Percentiles rank a stretch among this genome's conserved stretches.
phyloP scores from a whole-genome alignment of 2,329 filamentous ascomycete species.

The Hypoxylon sp. region DNA sequence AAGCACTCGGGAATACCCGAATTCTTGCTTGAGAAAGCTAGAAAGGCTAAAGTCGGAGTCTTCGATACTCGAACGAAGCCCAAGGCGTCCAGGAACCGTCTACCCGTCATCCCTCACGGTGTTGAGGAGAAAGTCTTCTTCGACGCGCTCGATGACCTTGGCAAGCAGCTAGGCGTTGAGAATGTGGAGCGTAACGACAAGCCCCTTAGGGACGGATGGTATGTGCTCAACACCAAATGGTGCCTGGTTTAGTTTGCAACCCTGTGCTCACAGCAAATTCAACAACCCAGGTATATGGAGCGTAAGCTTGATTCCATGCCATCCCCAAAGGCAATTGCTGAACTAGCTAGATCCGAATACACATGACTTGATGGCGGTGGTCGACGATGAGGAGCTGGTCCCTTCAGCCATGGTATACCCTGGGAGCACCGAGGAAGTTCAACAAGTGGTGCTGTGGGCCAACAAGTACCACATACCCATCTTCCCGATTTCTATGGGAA shows the following conservation, averaged over 20 bases:
- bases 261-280: conserved; percentile 1
- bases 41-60: conserved; percentile 45
- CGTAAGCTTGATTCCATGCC: conserved; percentile 27
- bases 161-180: conserved; percentile 46
- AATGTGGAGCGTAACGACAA: conserved; percentile 53
- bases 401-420: conserved; percentile 52
- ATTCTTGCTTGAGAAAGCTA: conserved; percentile 49
- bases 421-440: conserved; percentile 44
- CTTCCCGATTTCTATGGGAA: conserved; percentile 42
- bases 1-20: conserved; percentile 51
- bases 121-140: conserved; percentile 46
- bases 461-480: conserved; percentile 43
- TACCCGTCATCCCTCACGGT: conserved; percentile 51
- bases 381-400: conserved; percentile 56
- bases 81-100: conserved; percentile 40
- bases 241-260: conserved; percentile 8
- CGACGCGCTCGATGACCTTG: conserved; percentile 48
- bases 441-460: conserved; percentile 45
- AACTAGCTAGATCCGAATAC: conserved; percentile 47
- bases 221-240: conserved; percentile 28
- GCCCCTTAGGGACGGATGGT: conserved; percentile 52
- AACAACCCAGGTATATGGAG: conserved; percentile 43
- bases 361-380: conserved; percentile 53
- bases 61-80: conserved; percentile 48
- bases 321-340: conserved; percentile 1